phyloP scores from a whole-genome alignment of 2,329 filamentous ascomycete species.

The Epichloe sp. region DNA sequence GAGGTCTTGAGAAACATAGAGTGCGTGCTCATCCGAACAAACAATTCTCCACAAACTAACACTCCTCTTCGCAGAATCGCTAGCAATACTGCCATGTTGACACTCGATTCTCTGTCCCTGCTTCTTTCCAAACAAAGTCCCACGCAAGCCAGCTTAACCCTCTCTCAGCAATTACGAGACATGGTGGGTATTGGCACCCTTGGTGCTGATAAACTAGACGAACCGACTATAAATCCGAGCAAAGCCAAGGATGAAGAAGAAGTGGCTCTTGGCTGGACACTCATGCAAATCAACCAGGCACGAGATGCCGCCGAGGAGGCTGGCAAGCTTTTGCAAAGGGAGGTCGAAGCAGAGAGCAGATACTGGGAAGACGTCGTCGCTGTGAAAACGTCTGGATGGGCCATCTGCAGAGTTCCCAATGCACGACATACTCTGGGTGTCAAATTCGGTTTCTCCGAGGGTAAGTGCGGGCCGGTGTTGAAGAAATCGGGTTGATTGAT shows the following conservation, averaged over 20 bases:
- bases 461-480: slow-evolving; percentile 19
- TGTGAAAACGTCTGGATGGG: slow-evolving; percentile 77
- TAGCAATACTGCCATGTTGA: slow-evolving; percentile 48
- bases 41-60: not conserved
- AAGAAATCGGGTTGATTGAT: not conserved
- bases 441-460: slow-evolving; percentile 78
- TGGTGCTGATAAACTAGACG: slow-evolving; percentile 50
- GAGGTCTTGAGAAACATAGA: slow-evolving; percentile 46
- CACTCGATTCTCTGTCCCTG: slow-evolving; percentile 72
- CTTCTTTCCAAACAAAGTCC: slow-evolving; percentile 73
- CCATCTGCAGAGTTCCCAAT: slow-evolving; percentile 62
- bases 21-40: slow-evolving; percentile 23
- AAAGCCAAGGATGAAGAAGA: slow-evolving; percentile 43
- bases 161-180: slow-evolving; percentile 58
- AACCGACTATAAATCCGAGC: slow-evolving; percentile 43
- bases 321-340: slow-evolving; percentile 57
- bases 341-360: slow-evolving; percentile 65
- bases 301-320: slow-evolving; percentile 62
- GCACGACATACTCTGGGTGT: slow-evolving; percentile 68
- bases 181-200: slow-evolving; percentile 63
- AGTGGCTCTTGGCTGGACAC: slow-evolving; percentile 57
- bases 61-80: slow-evolving; percentile 16
- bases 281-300: slow-evolving; percentile 63
- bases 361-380: slow-evolving; percentile 84
- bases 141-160: slow-evolving; percentile 51